Evolutionary conservation across 176 grass and related monocot species (phyloP).

Genomic region (Musa acuminata): DNA sequence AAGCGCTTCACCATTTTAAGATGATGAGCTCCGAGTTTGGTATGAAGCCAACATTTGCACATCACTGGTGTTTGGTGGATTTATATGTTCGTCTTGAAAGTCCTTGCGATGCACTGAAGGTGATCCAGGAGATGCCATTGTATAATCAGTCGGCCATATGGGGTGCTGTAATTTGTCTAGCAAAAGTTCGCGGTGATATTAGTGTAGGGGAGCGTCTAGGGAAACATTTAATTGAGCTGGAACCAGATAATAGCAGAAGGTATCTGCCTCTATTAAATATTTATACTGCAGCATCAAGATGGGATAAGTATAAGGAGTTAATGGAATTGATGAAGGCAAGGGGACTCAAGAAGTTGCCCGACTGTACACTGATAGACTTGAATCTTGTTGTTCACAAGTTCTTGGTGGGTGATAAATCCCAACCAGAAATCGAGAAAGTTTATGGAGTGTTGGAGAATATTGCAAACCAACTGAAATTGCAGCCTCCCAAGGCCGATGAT

Average conservation of each 20-base stretch:
- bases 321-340: slow-evolving; percentile 31
- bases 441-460: slow-evolving; percentile 24
- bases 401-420: slow-evolving; percentile 19
- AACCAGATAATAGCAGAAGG: slow-evolving; percentile 35
- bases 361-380: slow-evolving; percentile 30
- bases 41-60: slow-evolving; percentile 36
- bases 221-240: slow-evolving; percentile 30
- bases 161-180: slow-evolving; percentile 29
- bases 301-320: slow-evolving; percentile 37
- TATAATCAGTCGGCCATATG: slow-evolving; percentile 28
- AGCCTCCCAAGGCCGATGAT: slow-evolving; percentile 12
- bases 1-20: slow-evolving; percentile 30
- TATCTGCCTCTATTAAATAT: slow-evolving; percentile 34
- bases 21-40: slow-evolving; percentile 31
- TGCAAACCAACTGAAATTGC: slow-evolving; percentile 21
- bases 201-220: slow-evolving; percentile 27
- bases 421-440: slow-evolving; percentile 14
- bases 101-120: slow-evolving; percentile 26
- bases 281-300: slow-evolving; percentile 34
- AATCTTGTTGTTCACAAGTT: slow-evolving; percentile 20
- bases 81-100: slow-evolving; percentile 20
- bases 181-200: slow-evolving; percentile 28
- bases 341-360: slow-evolving; percentile 25
- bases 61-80: slow-evolving; percentile 43
- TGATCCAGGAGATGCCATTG: slow-evolving; percentile 30